Percentiles rank a stretch among this genome's conserved stretches.
These are phyloP conservation scores for Fusarium torulosum DNA, from an alignment of 2,329 filamentous ascomycete species.

Conservation along the genomic window DNA sequence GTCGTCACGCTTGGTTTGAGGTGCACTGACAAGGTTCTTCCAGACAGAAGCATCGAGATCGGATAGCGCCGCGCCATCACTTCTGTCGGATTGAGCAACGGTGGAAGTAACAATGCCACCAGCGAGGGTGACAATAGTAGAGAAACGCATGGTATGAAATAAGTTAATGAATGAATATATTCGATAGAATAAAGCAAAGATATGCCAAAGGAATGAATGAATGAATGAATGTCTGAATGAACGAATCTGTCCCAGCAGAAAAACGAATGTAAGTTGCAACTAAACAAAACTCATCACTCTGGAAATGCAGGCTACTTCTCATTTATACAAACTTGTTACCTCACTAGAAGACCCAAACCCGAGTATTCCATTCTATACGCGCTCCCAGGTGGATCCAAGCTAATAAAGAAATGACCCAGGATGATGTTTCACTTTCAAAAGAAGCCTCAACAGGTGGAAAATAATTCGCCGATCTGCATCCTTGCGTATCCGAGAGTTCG, in stretches of 20 bases:
- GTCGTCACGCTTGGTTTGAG: constrained; percentile 6
- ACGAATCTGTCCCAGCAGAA: constrained; percentile 23
- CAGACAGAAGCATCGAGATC: constrained; percentile 38
- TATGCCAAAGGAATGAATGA: constrained; percentile 11
- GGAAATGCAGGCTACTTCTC: neutral
- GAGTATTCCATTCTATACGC: too few relatives aligned
- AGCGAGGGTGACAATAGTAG: constrained; percentile 4
- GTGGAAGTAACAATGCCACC: constrained; percentile 21
- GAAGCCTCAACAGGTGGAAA: constrained; percentile 4
- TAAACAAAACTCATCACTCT: neutral
- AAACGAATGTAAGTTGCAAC: constrained; percentile 8
- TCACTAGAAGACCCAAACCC: too few relatives aligned
- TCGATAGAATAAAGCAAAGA: neutral
- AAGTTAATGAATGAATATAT: neutral
- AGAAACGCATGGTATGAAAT: constrained; percentile 17
- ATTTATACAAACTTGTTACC: neutral
- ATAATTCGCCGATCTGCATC: neutral
- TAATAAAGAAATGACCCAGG: neutral
- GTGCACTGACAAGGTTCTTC: constrained; percentile 25
- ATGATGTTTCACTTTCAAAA: neutral
- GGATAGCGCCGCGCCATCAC: constrained; percentile 15
- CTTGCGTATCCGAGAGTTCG: neutral
- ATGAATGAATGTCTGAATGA: neutral
- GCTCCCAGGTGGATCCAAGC: neutral
- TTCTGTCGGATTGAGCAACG: constrained; percentile 24